These are phyloP conservation scores for Podaxis sp. DNA, from an alignment of 768 basidiomycete genomes.

Conservation along the genomic window DNA sequence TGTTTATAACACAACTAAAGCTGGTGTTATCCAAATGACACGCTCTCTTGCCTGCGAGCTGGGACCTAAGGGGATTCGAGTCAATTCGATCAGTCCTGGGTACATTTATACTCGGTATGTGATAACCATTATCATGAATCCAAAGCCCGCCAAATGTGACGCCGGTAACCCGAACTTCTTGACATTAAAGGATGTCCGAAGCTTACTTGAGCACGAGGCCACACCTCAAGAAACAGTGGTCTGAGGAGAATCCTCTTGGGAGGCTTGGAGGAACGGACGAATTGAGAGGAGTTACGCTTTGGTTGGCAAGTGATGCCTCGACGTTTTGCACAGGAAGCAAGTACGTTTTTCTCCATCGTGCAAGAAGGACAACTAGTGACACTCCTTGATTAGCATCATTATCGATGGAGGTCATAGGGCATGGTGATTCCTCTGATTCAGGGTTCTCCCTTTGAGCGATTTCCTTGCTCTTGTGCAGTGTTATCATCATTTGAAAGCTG, in stretches of 20 bases:
- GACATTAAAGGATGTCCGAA: constrained; percentile 21
- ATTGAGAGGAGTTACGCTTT: constrained; percentile 63
- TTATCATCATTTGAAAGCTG: not conserved
- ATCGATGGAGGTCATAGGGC: constrained; percentile 26
- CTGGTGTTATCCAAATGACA: constrained; percentile 73
- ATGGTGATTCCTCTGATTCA: constrained; percentile 16
- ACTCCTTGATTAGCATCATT: constrained; percentile 16
- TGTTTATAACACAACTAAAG: constrained; percentile 73
- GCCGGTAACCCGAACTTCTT: too few species aligned
- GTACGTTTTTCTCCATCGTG: constrained; percentile 26
- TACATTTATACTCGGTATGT: constrained; percentile 64
- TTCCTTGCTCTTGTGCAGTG: not conserved
- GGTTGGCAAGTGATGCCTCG: constrained; percentile 68
- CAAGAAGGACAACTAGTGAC: not conserved
- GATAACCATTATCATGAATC: not conserved
- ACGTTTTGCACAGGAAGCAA: constrained; percentile 77
- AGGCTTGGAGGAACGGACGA: constrained; percentile 69
- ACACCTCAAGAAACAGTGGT: constrained; percentile 53
- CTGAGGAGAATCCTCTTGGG: constrained; percentile 59
- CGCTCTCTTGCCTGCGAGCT: constrained; percentile 79
- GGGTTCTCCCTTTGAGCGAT: too few species aligned
- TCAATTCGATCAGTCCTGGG: constrained; percentile 75
- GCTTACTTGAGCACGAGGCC: constrained; percentile 44
- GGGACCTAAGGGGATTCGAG: constrained; percentile 60
- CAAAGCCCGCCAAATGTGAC: not conserved